Percentiles rank a stretch among this genome's conserved stretches.
These are phyloP conservation scores for Penicillium alfredii DNA, from an alignment of 495 filamentous ascomycete genomes.

Conservation along the genomic window DNA sequence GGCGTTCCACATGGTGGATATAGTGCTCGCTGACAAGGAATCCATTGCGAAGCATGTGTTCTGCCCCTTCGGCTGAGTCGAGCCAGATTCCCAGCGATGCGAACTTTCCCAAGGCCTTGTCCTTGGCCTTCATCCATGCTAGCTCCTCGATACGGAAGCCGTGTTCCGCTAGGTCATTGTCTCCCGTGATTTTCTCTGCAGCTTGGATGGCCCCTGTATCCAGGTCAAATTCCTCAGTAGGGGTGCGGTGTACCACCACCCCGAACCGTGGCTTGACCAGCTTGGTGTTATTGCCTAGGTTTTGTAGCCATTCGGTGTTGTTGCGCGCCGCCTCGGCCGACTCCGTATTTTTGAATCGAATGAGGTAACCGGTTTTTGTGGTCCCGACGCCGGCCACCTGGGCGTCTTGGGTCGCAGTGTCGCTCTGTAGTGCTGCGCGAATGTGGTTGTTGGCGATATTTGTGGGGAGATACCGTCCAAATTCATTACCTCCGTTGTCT, in stretches of 20 bases:
- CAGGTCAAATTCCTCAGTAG: conserved; percentile 18
- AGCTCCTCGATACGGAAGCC: conserved; percentile 20
- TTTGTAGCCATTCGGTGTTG: conserved; percentile 9
- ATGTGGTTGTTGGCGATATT: conserved; percentile 16
- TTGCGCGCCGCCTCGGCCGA: conserved; percentile 14
- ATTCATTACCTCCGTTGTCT: conserved; percentile 9
- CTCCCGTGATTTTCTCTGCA: conserved; percentile 17
- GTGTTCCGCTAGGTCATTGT: conserved; percentile 16
- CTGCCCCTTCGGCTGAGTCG: conserved; percentile 17
- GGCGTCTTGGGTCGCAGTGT: conserved; percentile 9
- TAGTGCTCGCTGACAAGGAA: conserved; percentile 16
- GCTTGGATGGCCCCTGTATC: conserved; percentile 5
- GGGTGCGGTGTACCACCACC: conserved; percentile 18
- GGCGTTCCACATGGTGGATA: conserved; percentile 16
- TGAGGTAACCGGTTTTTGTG: conserved; percentile 19
- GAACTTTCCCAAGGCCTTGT: conserved; percentile 16
- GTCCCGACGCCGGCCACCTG: conserved; percentile 9
- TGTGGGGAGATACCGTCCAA: conserved; percentile 17
- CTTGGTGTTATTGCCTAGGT: conserved; percentile 18
- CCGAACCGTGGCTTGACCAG: conserved; percentile 16
- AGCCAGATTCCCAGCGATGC: conserved; percentile 20
- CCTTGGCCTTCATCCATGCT: conserved; percentile 17
- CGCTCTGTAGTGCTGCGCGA: conserved; percentile 10
- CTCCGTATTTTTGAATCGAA: conserved; percentile 17
- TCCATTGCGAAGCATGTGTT: conserved; percentile 16